A percentile compares a stretch with the other conserved stretches of the same genome.
Conservation (phyloP, 140 eudicot genomes). For the Bidens hawaiensis region DNA sequence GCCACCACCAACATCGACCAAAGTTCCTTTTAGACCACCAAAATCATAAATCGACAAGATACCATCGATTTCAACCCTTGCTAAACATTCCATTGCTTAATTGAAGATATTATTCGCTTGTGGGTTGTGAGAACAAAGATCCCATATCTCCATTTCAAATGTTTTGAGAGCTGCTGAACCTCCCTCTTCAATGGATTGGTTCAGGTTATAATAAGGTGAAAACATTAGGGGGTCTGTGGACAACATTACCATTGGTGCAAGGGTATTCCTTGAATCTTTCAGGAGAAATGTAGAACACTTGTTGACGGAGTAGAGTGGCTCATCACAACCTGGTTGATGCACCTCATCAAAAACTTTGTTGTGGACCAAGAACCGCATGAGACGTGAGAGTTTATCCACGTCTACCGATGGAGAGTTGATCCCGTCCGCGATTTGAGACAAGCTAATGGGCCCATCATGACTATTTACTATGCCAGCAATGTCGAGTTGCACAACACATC, state of each 20-base stretch:
- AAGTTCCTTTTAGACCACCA: conserved; percentile 4
- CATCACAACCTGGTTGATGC: background rate
- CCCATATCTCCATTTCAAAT: conserved; percentile 22
- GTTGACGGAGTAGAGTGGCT: conserved; percentile 25
- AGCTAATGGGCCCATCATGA: conserved; percentile 20
- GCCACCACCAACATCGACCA: conserved; percentile 48
- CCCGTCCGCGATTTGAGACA: conserved; percentile 23
- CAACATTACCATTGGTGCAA: conserved; percentile 14
- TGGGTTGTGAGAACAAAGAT: background rate
- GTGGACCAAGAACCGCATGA: conserved; percentile 31
- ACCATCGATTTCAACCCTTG: conserved; percentile 10
- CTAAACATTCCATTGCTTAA: conserved; percentile 14
- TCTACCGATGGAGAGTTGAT: conserved; percentile 9
- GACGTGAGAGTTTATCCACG: conserved; percentile 12
- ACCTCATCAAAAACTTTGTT: conserved; percentile 7
- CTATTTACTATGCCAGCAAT: conserved; percentile 27
- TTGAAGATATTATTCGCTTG: background rate
- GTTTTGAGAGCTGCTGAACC: conserved; percentile 23
- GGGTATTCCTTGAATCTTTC: background rate
- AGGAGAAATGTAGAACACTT: conserved; percentile 23
- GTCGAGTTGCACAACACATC: conserved; percentile 34
- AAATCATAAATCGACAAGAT: conserved; percentile 21
- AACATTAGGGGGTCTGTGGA: background rate
- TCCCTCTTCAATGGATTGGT: conserved; percentile 27
- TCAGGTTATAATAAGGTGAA: conserved; percentile 1